Base-by-base conservation (phyloP, 2,329 filamentous ascomycete species). In the Phialocephala sp. region DNA sequence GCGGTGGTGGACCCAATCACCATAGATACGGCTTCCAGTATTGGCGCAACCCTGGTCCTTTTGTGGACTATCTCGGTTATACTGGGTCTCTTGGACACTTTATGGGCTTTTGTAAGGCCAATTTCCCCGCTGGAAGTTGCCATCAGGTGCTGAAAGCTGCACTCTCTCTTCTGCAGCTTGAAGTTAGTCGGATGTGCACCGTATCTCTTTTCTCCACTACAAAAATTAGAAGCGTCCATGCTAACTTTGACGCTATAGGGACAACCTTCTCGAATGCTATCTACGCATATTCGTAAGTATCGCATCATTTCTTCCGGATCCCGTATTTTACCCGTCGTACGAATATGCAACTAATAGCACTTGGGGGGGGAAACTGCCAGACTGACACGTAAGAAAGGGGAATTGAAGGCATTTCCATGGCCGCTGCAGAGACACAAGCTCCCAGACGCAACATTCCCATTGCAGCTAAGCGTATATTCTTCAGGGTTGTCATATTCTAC, bases 1-100 rank as follows among this genome's bases (percentile, higher is more conserved):
- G 89, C 2, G 88, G 88, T 32, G 88, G 87, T 55, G 82, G 87
- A 1, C 84, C 87, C 0, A 85, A 85, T 18, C 83, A 82, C 0
- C 81, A 85, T 20, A 79, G 83, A 9, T 82, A 87, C 63, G 90
- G 90, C 1, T 92, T 92, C 76, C 79, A 81, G 45, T 91, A 91
- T 77, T 93, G 90, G 91, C 84, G 80, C 54, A 77, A 87, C 36
- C 90, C 90, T 0, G 89, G 89, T 0, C 87, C 89, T 0, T 90
- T 91, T 69, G 87, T 88, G 43, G 84, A 89, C 70, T 87, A 89
- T 73, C 84, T 91, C 88, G 88, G 87, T 77, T 90, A 36, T 81
- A 89, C 4, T 20, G 39, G 80, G 84, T 73, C 45, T 84, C 81
- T 80, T 0, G 90, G 89, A 22, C 81, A 82, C 15, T 92, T 92